Evolutionary conservation across 495 filamentous ascomycete genomes (phyloP), one percentile per base, ranked within the genome.

Genomic region (Penicillium mononematosum): DNA sequence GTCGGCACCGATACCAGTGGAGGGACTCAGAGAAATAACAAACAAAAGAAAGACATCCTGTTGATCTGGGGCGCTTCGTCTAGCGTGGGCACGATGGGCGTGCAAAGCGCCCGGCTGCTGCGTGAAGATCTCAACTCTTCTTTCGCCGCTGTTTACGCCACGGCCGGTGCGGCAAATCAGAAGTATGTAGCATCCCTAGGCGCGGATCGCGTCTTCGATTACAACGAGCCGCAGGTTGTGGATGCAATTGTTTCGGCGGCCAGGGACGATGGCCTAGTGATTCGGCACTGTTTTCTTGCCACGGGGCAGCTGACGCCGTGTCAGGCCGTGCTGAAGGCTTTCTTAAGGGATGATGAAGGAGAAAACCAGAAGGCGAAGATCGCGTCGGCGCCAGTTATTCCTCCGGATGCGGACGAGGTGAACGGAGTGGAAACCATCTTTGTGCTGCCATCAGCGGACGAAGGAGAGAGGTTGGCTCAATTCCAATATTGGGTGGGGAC

Each of bases 11-110:
- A 56, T 49, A 49, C 17, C 6, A 31, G n/a, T 10, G 29, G 22
- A 39, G 38, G 31, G 11, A 22, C 29, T 9, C 42, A 36, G 12
- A 11, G 12, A 27, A 56, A 42, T 7, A 54, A 59, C 1, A 55
- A 19, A 11, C 20, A 55, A 22, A 70, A 71, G 45, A 67, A 50
- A 44, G 70, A 70, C 31, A 70, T 70, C 4, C 61, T 69, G 3
- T 50, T 82, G 5, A 65, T 81, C 44, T 81, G 76, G 78, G 78
- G 78, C n/a, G 79, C 67, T 14, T 67, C 77, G 36, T 76, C 74
- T 19, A 78, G 75, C 46, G 71, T 81, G 5, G 79, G 77, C 4
- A 72, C 60, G 1, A 69, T 73, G 61, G 71, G 71, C 3, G 71
- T 82, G 12, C 79, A 81, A 64, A 62, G 56, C n/a, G 77, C 73